phyloP scores from a whole-genome alignment of 1,284 basidiomycete species.

The Phellopilus nigrolimitatus region DNA sequence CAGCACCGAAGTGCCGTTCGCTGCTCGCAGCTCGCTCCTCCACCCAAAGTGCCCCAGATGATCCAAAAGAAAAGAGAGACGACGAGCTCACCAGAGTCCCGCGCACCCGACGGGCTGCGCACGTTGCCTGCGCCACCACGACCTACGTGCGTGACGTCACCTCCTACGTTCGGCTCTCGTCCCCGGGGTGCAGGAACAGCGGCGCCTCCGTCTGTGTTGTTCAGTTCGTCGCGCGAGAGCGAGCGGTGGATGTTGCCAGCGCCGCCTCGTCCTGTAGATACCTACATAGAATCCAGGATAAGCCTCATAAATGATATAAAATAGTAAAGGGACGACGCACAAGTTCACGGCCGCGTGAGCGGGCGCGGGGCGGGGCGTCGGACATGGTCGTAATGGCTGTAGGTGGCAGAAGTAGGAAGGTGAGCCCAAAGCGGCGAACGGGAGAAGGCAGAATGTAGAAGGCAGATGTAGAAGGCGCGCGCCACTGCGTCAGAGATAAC shows the following conservation, averaged over 20 bases:
- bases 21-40: too few relatives aligned
- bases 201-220: constrained; percentile 27
- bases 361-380: constrained; percentile 24
- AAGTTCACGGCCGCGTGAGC: constrained; percentile 29
- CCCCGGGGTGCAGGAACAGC: constrained; percentile 43
- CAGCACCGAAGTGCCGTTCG: too few relatives aligned
- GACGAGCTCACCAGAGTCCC: constrained; percentile 26
- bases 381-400: background rate
- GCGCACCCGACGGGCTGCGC: constrained; percentile 58
- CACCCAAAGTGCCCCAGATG: background rate
- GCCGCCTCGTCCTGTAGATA: constrained; percentile 64
- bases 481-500: too few relatives aligned
- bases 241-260: constrained; percentile 57
- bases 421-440: background rate
- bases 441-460: background rate
- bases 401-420: background rate
- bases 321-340: constrained; percentile 23
- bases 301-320: constrained; percentile 1
- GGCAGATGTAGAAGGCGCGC: background rate
- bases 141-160: constrained; percentile 53
- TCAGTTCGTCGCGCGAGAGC: constrained; percentile 31
- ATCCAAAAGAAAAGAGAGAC: constrained; percentile 24
- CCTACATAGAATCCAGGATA: constrained; percentile 28
- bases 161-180: constrained; percentile 41
- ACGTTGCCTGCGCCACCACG: constrained; percentile 79